Base-by-base conservation (phyloP, 345 rosid species). In the Pseudoturritis turrita region DNA sequence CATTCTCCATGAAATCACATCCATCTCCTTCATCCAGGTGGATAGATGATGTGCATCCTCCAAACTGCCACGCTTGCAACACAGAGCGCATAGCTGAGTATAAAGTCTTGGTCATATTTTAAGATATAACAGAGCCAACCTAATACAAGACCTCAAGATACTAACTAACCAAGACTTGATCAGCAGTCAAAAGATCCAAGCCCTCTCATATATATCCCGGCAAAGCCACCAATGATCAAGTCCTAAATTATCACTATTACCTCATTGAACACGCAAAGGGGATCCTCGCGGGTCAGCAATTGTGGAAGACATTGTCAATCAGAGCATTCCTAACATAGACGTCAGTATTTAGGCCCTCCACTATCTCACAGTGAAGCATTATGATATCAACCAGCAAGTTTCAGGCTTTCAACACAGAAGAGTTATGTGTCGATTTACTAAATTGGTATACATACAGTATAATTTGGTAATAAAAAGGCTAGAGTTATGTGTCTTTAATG, bases 331-430 rank as follows among this genome's bases (percentile, higher is more conserved):
- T 68, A 44, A 15, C 41, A 43, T 69, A 41, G 33, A 44, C 33
- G 14, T 22, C 63, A 29, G 43, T 33, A 6, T 68, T 25, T 44
- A 35, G 33, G 11, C 3, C 54, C 6, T 45, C 41, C 25, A 65
- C 51, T 5, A 19, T 41, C 17, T 33, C 15, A 33, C 18, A 23
- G 25, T 46, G 25, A 45, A 58, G 25, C n/a, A 58, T 35, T 58
- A 23, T 57, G 40, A 70, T 46, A 46, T 57, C 26, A 70, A 58
- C 64, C 26, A 56, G 35, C 54, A 68, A 14, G 51, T 70, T 31
- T 21, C 65, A 45, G 56, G 19, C 51, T 52, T 49, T 51, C 25
- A 66, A 40, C 25, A 53, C 50, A 26, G 3, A 29, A 21, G 14
- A 56, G 18, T 21, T 25, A 25, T 45, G 14, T 70, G 47, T 23